phyloP scores from a whole-genome alignment of 2,329 filamentous ascomycete species.

The Alternaria alternata region DNA sequence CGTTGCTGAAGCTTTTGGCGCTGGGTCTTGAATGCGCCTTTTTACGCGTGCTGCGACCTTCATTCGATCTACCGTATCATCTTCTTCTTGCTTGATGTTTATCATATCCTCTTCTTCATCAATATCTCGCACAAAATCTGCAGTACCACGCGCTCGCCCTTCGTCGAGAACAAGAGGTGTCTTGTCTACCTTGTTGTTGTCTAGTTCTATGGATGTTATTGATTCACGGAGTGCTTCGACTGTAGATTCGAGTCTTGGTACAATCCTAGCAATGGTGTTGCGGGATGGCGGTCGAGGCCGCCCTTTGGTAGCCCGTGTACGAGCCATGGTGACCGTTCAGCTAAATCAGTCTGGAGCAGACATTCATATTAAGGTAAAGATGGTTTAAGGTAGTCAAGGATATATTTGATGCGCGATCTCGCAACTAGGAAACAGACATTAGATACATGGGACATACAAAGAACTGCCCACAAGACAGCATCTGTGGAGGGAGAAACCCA shows the following conservation, averaged over 20 bases:
- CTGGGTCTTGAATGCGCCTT: background rate
- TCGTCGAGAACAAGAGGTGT: background rate
- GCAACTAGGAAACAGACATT: background rate
- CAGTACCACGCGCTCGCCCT: background rate
- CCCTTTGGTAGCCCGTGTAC: background rate
- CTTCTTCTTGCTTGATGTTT: conserved; percentile 1
- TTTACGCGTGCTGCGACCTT: background rate
- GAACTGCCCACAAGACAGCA: background rate
- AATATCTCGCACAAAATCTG: background rate
- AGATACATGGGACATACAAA: background rate
- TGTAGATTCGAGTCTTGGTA: background rate
- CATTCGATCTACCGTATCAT: background rate
- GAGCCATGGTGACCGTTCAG: background rate
- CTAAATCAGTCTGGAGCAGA: background rate
- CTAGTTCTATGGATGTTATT: background rate
- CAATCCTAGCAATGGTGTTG: background rate
- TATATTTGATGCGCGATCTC: background rate
- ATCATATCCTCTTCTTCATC: background rate
- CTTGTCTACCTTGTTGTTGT: background rate
- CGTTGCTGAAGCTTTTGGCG: background rate
- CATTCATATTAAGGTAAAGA: background rate
- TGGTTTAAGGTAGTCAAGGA: background rate
- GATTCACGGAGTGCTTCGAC: background rate
- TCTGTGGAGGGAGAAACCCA: too few relatives aligned
- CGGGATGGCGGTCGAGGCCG: background rate